phyloP scores from a whole-genome alignment of 2,329 filamentous ascomycete genomes.

The Knufia petricola region DNA sequence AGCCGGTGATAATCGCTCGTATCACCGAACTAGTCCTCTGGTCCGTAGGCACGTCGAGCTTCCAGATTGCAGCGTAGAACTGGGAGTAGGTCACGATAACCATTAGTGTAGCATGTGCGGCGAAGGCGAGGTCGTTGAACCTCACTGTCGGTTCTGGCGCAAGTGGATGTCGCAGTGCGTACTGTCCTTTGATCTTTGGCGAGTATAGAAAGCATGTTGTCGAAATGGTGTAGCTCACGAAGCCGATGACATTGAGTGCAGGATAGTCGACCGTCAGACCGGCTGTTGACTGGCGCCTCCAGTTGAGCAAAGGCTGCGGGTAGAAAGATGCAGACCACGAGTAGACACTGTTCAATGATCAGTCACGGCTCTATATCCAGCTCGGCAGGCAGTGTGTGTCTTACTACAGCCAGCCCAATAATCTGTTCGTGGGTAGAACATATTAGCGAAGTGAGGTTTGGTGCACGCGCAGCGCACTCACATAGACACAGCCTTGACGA shows the following conservation, averaged over 20 bases:
- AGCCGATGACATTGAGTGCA: constrained; percentile 55
- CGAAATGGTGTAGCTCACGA: constrained; percentile 61
- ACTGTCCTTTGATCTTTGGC: constrained; percentile 65
- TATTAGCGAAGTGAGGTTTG: constrained; percentile 17
- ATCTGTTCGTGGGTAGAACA: constrained; percentile 25
- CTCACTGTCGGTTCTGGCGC: constrained; percentile 73
- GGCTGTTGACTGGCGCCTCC: constrained; percentile 61
- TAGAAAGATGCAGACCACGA: constrained; percentile 89
- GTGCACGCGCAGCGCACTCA: constrained; percentile 21
- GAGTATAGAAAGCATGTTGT: constrained; percentile 71
- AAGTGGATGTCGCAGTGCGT: constrained; percentile 65
- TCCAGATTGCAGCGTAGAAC: constrained; percentile 64
- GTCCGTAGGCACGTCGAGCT: constrained; percentile 53
- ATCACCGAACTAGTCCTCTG: constrained; percentile 53
- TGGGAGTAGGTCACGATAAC: constrained; percentile 68
- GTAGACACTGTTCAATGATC: constrained; percentile 37
- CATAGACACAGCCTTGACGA: constrained; percentile 35
- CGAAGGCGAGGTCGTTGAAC: constrained; percentile 84
- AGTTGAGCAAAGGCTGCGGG: constrained; percentile 78
- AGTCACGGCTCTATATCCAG: constrained; percentile 5
- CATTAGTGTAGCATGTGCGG: constrained; percentile 66
- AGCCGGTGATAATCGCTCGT: constrained; percentile 60
- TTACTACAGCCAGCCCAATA: constrained; percentile 53
- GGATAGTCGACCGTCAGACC: constrained; percentile 87
- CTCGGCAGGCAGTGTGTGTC: too few relatives aligned